Evolutionary conservation across 1,139 yeast species (phyloP).

Genomic region (Scheffersomyces stambukii): DNA sequence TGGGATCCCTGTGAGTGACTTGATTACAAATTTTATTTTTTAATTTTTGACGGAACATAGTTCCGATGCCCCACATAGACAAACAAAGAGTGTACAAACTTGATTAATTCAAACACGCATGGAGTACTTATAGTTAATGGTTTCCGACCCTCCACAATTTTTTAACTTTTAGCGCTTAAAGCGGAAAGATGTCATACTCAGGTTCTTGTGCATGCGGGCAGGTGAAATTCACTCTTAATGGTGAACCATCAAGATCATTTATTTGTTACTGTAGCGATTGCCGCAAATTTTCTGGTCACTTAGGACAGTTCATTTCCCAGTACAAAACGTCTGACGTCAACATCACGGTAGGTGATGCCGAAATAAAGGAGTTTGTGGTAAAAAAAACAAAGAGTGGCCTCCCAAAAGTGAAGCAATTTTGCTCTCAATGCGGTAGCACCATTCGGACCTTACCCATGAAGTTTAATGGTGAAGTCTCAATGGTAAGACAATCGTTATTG

Average conservation of each 20-base stretch:
- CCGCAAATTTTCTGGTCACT: constrained; percentile 21
- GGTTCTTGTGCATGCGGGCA: constrained; percentile 20
- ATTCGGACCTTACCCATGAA: constrained; percentile 18
- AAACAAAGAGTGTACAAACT: no score
- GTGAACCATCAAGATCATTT: constrained; percentile 12
- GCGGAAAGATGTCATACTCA: constrained; percentile 7
- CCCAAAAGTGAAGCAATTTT: constrained; percentile 18
- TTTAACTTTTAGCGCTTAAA: no score
- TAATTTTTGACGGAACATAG: no score
- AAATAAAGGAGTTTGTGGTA: constrained; percentile 12
- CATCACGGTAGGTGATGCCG: constrained; percentile 11
- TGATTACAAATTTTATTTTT: no score
- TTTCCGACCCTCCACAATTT: no score
- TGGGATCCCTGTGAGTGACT: no score
- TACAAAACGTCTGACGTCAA: constrained; percentile 12
- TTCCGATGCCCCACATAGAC: no score
- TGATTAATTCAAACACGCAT: no score
- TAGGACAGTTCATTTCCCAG: constrained; percentile 17
- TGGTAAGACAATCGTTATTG: constrained; percentile 17
- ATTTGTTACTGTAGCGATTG: constrained; percentile 21
- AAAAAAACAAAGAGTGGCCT: constrained; percentile 17
- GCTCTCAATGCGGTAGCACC: constrained; percentile 20
- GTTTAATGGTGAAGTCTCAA: constrained; percentile 14
- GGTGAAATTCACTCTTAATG: constrained; percentile 10
- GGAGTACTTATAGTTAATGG: no score